These are phyloP conservation scores for Debaryomyces fabryi DNA, from an alignment of 1,139 yeast species.

Conservation along the genomic window DNA sequence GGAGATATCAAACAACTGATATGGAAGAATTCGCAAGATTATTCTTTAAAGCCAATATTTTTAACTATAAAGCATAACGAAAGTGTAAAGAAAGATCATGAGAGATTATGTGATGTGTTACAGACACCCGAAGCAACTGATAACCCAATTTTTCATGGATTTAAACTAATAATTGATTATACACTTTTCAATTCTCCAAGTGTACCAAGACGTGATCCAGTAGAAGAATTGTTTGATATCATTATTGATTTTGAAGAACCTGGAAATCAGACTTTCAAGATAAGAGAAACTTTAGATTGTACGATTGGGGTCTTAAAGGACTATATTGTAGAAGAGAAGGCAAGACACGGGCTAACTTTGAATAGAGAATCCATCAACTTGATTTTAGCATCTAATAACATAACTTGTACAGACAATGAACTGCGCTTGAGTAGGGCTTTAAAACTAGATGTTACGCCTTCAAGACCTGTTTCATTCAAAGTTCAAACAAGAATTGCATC, in stretches of 20 bases:
- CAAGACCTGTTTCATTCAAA: conserved; percentile 20
- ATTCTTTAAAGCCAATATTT: conserved; percentile 28
- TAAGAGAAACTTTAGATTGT: conserved; percentile 29
- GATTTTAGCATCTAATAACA: conserved; percentile 14
- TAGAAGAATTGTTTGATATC: conserved; percentile 28
- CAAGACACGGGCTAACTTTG: conserved; percentile 9
- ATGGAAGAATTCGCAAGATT: conserved; percentile 30
- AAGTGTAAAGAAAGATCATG: conserved; percentile 13
- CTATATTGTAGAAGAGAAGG: conserved; percentile 21
- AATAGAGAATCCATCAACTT: conserved; percentile 9
- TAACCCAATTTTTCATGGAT: conserved; percentile 13
- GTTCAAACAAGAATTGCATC: neutral
- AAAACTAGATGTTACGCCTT: conserved; percentile 35
- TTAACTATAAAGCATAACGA: conserved; percentile 19
- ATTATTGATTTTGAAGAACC: conserved; percentile 21
- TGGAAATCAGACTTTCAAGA: conserved; percentile 11
- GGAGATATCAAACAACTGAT: conserved; percentile 30
- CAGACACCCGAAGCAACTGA: conserved; percentile 13
- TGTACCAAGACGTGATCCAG: conserved; percentile 28
- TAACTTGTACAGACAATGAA: conserved; percentile 16
- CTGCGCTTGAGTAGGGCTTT: conserved; percentile 21
- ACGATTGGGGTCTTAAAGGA: conserved; percentile 26
- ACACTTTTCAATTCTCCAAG: conserved; percentile 19
- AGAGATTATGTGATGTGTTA: conserved; percentile 21
- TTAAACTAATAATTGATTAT: conserved; percentile 28